Percentiles rank a stretch among this genome's conserved stretches.
Evolutionary conservation across 306 rosid species (phyloP).

Genomic region (Cicer chorassanicum): DNA sequence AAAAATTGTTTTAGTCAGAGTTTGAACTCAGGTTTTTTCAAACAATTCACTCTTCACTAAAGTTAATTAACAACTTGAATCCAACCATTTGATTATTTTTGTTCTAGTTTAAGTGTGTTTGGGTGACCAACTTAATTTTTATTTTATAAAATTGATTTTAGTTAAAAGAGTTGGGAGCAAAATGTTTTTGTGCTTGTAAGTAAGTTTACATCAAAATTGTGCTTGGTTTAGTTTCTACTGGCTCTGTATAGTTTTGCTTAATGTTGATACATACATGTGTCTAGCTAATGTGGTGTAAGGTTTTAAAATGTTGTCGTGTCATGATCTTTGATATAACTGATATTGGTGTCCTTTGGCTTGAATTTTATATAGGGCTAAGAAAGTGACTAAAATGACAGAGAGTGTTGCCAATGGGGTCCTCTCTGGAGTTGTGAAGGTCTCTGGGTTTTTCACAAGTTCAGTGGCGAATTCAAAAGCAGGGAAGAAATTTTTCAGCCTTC

Average conservation of each 20-base stretch:
- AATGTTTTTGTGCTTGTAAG: not conserved
- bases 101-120: not conserved
- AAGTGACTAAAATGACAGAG: constrained; percentile 81
- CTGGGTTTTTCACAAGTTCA: constrained; percentile 77
- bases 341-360: constrained; percentile 36
- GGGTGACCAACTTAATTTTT: not conserved
- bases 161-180: not conserved
- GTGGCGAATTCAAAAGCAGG: constrained; percentile 77
- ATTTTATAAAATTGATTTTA: not conserved
- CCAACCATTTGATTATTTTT: not conserved
- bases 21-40: too few relatives aligned
- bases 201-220: not conserved
- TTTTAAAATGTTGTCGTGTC: not conserved
- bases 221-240: not conserved
- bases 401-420: constrained; percentile 88
- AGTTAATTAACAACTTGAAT: too few relatives aligned
- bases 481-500: constrained; percentile 67
- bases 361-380: constrained; percentile 72
- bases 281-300: not conserved
- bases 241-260: not conserved
- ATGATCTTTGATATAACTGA: not conserved
- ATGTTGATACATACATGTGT: not conserved
- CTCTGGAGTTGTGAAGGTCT: constrained; percentile 80
- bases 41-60: too few relatives aligned
- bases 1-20: too few relatives aligned